Evolutionary conservation across 2,329 filamentous ascomycete genomes (phyloP).

Genomic region (Aspergillus aculeatinus): DNA sequence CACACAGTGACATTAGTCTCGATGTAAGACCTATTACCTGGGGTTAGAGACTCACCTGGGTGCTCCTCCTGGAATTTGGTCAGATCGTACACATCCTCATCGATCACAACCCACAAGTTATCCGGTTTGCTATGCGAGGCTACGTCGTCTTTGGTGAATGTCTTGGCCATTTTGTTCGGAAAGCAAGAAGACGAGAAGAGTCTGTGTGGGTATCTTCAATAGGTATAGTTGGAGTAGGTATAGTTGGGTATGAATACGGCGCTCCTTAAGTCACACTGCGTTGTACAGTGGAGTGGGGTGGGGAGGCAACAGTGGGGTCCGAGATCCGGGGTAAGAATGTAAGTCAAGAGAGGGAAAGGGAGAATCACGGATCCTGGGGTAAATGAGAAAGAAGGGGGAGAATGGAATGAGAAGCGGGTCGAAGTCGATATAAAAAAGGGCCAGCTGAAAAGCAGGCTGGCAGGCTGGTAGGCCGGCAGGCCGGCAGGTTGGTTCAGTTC

Average conservation of each 20-base stretch:
- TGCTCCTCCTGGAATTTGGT: slow-evolving; percentile 85
- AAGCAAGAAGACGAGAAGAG: neutral
- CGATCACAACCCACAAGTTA: slow-evolving; percentile 84
- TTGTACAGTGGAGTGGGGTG: neutral
- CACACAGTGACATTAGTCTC: slow-evolving; percentile 17
- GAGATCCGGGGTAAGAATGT: neutral
- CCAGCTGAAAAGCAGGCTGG: slow-evolving; percentile 19
- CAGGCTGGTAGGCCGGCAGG: neutral
- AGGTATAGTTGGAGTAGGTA: neutral
- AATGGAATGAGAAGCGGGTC: slow-evolving; percentile 1
- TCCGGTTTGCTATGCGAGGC: slow-evolving; percentile 86
- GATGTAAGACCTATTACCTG: neutral
- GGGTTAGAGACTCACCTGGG: slow-evolving; percentile 48
- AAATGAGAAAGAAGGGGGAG: slow-evolving; percentile 6
- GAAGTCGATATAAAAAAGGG: slow-evolving; percentile 9
- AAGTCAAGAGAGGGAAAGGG: neutral
- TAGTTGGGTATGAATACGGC: neutral
- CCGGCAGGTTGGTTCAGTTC: slow-evolving; percentile 4
- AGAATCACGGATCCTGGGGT: slow-evolving; percentile 13
- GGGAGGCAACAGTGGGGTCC: neutral
- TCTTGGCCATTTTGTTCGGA: slow-evolving; percentile 71
- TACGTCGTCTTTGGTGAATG: slow-evolving; percentile 80
- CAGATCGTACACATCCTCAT: slow-evolving; percentile 93
- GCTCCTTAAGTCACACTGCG: neutral
- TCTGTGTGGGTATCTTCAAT: neutral